These are phyloP conservation scores for Lyophyllum decastes DNA, from an alignment of 768 basidiomycete genomes.

Conservation along the genomic window DNA sequence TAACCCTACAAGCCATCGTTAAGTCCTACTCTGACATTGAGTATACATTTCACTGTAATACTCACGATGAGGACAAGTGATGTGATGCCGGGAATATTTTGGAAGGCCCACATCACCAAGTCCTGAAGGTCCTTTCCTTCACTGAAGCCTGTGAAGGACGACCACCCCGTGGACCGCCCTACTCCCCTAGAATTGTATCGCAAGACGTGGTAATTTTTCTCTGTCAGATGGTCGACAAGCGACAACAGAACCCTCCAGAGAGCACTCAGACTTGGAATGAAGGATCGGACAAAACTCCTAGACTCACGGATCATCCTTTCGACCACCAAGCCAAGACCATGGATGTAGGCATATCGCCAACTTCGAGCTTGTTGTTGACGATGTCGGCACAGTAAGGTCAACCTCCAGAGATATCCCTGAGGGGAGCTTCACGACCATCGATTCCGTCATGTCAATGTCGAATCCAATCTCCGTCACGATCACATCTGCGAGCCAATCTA, in stretches of 20 bases:
- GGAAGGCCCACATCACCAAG: constrained; percentile 56
- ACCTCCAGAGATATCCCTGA: constrained; percentile 39
- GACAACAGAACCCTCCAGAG: constrained; percentile 43
- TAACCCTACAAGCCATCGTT: constrained; percentile 59
- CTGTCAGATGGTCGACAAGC: constrained; percentile 42
- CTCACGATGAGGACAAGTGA: constrained; percentile 64
- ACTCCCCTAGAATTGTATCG: constrained; percentile 81
- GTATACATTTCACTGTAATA: constrained; percentile 2
- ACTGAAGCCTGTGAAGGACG: constrained; percentile 69
- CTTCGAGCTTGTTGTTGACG: constrained; percentile 26
- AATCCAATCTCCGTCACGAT: not conserved
- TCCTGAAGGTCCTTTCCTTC: constrained; percentile 74
- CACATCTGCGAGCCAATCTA: too few species aligned
- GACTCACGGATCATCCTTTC: constrained; percentile 75
- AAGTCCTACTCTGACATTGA: constrained; percentile 1
- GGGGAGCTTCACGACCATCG: constrained; percentile 19
- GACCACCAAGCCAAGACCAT: constrained; percentile 84
- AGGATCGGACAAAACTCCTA: not conserved
- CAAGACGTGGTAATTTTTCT: constrained; percentile 56
- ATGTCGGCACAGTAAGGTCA: constrained; percentile 30
- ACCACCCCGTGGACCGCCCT: constrained; percentile 70
- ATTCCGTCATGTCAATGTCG: constrained; percentile 11
- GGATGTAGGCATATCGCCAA: constrained; percentile 78
- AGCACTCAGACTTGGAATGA: not conserved
- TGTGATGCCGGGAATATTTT: constrained; percentile 39